A percentile compares a stretch with the other conserved stretches of the same genome.
Evolutionary conservation across 441 rosid genomes (phyloP).

Genomic region (Aquilaria agallochum): DNA sequence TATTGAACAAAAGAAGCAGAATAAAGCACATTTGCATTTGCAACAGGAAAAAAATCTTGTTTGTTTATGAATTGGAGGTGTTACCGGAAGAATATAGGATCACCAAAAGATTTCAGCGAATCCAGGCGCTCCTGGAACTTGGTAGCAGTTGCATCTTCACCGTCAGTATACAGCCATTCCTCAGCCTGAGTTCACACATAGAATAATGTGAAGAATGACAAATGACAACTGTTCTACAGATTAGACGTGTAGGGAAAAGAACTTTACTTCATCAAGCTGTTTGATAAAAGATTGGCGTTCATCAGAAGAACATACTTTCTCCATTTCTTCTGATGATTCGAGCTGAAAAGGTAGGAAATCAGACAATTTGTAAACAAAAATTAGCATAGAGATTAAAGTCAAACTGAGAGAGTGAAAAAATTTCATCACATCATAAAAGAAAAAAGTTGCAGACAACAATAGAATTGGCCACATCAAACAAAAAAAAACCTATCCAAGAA

Average conservation of each 20-base stretch:
- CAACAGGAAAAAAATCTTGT: background rate
- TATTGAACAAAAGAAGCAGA: background rate
- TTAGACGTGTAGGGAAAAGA: background rate
- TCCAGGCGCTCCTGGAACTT: conserved; percentile 73
- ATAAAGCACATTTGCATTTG: background rate
- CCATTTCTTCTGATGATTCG: conserved; percentile 65
- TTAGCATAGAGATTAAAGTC: conserved; percentile 8
- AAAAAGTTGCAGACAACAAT: background rate
- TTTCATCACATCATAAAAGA: background rate
- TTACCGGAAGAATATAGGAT: conserved; percentile 82
- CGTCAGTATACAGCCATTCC: conserved; percentile 97
- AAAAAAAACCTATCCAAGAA: background rate
- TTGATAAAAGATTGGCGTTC: conserved; percentile 77
- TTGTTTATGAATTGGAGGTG: conserved; percentile 9
- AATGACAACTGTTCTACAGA: background rate
- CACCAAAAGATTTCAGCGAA: conserved; percentile 68
- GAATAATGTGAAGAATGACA: background rate
- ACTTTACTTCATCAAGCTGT: conserved; percentile 87
- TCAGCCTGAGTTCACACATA: conserved; percentile 57
- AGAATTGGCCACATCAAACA: conserved; percentile 2
- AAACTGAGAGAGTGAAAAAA: background rate
- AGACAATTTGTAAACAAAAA: conserved; percentile 12
- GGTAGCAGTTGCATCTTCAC: conserved; percentile 83
- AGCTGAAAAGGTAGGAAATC: conserved; percentile 38
- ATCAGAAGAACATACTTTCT: conserved; percentile 65